A percentile compares a stretch with the other conserved stretches of the same genome.
Conservation (phyloP, 805 yeast genomes). For the Ogataea siamensis region DNA sequence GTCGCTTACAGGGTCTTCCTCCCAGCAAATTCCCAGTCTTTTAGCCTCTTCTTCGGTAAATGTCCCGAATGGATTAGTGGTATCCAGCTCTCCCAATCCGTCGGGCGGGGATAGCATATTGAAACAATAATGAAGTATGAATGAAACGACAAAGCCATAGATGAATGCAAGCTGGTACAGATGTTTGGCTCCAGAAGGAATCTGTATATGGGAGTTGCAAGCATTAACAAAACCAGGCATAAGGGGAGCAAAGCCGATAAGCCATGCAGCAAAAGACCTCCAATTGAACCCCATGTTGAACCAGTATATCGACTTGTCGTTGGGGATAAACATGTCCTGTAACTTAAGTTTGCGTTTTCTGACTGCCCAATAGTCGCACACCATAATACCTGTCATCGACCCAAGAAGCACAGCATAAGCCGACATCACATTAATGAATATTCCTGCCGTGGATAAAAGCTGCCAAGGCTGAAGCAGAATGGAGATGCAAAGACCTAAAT, state of each 20-base stretch:
- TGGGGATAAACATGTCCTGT: conserved; percentile 55
- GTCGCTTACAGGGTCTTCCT: too few relatives aligned
- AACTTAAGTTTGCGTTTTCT: conserved; percentile 46
- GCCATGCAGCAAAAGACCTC: conserved; percentile 56
- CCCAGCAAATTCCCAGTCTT: conserved; percentile 27
- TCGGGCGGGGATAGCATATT: conserved; percentile 38
- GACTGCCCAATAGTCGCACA: conserved; percentile 61
- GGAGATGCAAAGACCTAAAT: conserved; percentile 35
- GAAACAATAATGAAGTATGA: conserved; percentile 36
- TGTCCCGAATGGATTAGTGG: conserved; percentile 31
- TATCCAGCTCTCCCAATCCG: conserved; percentile 36
- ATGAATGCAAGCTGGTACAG: conserved; percentile 44
- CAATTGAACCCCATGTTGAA: conserved; percentile 51
- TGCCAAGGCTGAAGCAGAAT: conserved; percentile 43
- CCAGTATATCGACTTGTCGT: conserved; percentile 46
- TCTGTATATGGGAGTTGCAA: conserved; percentile 24
- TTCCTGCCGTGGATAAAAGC: conserved; percentile 35
- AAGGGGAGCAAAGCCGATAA: conserved; percentile 46
- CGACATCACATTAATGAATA: conserved; percentile 27
- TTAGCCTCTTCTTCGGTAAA: conserved; percentile 35
- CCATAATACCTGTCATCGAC: conserved; percentile 70
- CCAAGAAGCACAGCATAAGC: conserved; percentile 41
- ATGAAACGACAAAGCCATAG: conserved; percentile 43
- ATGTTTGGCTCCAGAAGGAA: conserved; percentile 41
- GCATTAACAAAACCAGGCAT: conserved; percentile 42